Conservation (phyloP, 2,329 filamentous ascomycete species). For the Alternaria infectoria region DNA sequence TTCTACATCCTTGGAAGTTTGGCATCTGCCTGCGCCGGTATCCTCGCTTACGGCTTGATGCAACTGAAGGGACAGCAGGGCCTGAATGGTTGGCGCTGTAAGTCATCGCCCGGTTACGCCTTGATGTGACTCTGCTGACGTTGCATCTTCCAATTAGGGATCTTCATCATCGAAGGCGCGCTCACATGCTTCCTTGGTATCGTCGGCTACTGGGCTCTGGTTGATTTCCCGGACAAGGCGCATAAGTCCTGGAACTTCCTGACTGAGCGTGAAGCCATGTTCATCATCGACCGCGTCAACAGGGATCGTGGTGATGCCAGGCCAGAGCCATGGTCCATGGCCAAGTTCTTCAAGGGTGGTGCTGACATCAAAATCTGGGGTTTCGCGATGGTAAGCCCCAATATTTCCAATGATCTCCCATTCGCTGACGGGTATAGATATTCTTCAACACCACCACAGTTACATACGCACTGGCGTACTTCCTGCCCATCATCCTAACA, state of each 20-base stretch:
- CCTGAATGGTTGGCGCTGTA: conserved; percentile 53
- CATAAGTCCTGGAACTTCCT: conserved; percentile 54
- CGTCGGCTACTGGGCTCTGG: conserved; percentile 51
- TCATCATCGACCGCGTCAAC: conserved; percentile 59
- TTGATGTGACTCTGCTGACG: conserved; percentile 14
- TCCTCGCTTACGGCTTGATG: conserved; percentile 73
- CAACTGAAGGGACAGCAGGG: conserved; percentile 64
- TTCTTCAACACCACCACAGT: conserved; percentile 72
- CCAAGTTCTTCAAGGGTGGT: conserved; percentile 56
- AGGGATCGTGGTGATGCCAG: conserved; percentile 61
- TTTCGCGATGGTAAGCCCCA: conserved; percentile 52
- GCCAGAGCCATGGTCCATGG: conserved; percentile 55
- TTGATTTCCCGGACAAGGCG: conserved; percentile 55
- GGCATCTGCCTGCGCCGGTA: conserved; percentile 70
- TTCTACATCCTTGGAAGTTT: conserved; percentile 74
- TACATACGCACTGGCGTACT: conserved; percentile 78
- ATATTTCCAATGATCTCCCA: background rate
- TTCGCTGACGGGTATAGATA: conserved; percentile 42
- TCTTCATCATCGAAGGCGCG: conserved; percentile 53
- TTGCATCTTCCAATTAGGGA: conserved; percentile 47
- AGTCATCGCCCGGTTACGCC: conserved; percentile 15
- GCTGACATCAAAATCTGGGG: conserved; percentile 62
- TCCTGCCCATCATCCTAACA: conserved; percentile 75
- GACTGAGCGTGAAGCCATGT: conserved; percentile 54
- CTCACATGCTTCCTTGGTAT: conserved; percentile 51